phyloP scores from a whole-genome alignment of 345 rosid species.

The Eucalyptus coolabah region DNA sequence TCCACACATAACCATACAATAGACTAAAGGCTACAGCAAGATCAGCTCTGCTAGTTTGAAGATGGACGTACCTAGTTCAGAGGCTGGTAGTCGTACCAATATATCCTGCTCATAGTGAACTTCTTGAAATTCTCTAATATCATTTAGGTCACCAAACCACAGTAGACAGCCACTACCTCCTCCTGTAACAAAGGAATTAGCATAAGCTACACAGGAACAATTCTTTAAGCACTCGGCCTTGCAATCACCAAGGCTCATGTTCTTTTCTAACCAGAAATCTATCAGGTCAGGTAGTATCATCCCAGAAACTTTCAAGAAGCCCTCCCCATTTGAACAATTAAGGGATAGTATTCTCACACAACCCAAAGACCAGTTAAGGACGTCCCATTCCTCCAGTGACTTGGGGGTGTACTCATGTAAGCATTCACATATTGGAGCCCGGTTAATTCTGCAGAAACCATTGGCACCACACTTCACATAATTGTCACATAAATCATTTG shows the following conservation, averaged over 20 bases:
- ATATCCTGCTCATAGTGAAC: background rate
- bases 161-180: constrained; percentile 19
- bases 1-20: background rate
- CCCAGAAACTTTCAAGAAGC: background rate
- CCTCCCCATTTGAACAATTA: background rate
- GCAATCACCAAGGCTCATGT: constrained; percentile 1
- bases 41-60: background rate
- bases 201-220: constrained; percentile 25
- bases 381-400: constrained; percentile 7
- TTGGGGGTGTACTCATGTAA: constrained; percentile 17
- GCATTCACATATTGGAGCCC: background rate
- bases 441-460: background rate
- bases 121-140: background rate
- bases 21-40: background rate
- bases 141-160: background rate
- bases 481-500: background rate
- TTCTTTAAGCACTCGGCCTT: constrained; percentile 2
- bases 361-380: constrained; percentile 4
- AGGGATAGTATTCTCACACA: background rate
- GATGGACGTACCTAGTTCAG: background rate
- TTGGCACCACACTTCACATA: background rate
- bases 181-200: background rate
- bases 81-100: background rate
- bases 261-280: background rate
- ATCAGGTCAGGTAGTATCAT: constrained; percentile 2